Percentiles rank a stretch among this genome's conserved stretches.
Evolutionary conservation across 768 basidiomycete species (phyloP).

Genomic region (Gelatoporia subvermispora): DNA sequence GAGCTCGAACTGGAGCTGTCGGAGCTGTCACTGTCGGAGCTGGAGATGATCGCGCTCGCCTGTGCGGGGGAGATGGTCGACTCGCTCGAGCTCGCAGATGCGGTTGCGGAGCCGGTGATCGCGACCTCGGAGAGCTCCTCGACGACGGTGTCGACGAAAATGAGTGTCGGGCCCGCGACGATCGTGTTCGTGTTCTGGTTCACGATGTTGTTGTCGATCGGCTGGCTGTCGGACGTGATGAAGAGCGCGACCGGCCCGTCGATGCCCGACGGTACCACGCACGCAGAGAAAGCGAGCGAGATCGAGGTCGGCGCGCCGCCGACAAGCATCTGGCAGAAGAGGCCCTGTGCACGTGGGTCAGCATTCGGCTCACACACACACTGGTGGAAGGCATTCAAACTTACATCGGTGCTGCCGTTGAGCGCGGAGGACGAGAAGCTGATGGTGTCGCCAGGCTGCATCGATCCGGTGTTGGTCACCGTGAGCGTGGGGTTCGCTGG

Average conservation of each 20-base stretch:
- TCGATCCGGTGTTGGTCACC: conserved; percentile 58
- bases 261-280: conserved; percentile 60
- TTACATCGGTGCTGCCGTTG: conserved; percentile 44
- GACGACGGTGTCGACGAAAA: conserved; percentile 58
- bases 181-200: conserved; percentile 49
- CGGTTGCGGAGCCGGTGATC: conserved; percentile 29
- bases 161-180: conserved; percentile 67
- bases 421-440: conserved; percentile 55
- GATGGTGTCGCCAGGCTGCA: conserved; percentile 54
- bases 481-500: conserved; percentile 55
- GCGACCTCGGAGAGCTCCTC: conserved; percentile 48
- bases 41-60: conserved; percentile 28
- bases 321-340: conserved; percentile 74
- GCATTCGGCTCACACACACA: conserved; percentile 3
- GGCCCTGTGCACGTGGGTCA: conserved; percentile 30
- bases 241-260: conserved; percentile 74
- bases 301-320: conserved; percentile 56
- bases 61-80: conserved; percentile 20
- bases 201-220: conserved; percentile 56
- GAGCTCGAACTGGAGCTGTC: conserved; percentile 5
- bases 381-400: conserved; percentile 10
- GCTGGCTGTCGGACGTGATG: conserved; percentile 59
- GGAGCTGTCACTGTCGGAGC: conserved; percentile 4
- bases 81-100: conserved; percentile 16
- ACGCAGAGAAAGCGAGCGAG: conserved; percentile 52